phyloP scores from a whole-genome alignment of 192 early-diverging fungal species.

The Lunasporangiospora selenospora region DNA sequence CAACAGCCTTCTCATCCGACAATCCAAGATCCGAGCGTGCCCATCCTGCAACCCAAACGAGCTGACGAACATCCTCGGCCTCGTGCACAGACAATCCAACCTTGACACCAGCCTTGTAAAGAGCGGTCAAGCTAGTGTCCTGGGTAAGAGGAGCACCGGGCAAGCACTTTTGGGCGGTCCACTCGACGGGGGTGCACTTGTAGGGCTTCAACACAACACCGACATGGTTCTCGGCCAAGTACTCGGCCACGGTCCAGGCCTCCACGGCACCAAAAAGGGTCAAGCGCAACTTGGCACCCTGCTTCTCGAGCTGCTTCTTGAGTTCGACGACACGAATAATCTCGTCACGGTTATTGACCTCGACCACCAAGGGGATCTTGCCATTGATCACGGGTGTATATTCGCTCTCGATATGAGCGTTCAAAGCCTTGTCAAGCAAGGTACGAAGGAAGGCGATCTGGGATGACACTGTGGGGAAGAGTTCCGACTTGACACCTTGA shows the following conservation, averaged over 20 bases:
- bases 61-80: constrained; percentile 63
- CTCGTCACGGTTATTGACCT: constrained; percentile 64
- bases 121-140: constrained; percentile 57
- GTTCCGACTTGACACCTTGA: constrained; percentile 37
- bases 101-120: constrained; percentile 66
- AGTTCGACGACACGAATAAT: constrained; percentile 70
- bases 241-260: constrained; percentile 65
- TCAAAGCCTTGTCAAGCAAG: constrained; percentile 43
- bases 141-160: constrained; percentile 59
- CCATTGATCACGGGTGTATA: constrained; percentile 53
- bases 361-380: constrained; percentile 56
- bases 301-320: constrained; percentile 52
- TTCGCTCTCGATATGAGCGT: constrained; percentile 26
- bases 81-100: constrained; percentile 59
- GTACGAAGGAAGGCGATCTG: constrained; percentile 58
- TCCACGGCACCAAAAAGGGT: constrained; percentile 72
- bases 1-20: constrained; percentile 68
- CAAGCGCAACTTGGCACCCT: constrained; percentile 49
- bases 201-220: constrained; percentile 70
- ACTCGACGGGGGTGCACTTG: constrained; percentile 67
- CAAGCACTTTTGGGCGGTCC: constrained; percentile 65
- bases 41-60: constrained; percentile 86
- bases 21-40: constrained; percentile 54
- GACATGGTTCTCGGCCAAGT: constrained; percentile 60
- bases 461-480: constrained; percentile 58